phyloP scores from a whole-genome alignment of 768 basidiomycete genomes.

The Mycena vulgaris region DNA sequence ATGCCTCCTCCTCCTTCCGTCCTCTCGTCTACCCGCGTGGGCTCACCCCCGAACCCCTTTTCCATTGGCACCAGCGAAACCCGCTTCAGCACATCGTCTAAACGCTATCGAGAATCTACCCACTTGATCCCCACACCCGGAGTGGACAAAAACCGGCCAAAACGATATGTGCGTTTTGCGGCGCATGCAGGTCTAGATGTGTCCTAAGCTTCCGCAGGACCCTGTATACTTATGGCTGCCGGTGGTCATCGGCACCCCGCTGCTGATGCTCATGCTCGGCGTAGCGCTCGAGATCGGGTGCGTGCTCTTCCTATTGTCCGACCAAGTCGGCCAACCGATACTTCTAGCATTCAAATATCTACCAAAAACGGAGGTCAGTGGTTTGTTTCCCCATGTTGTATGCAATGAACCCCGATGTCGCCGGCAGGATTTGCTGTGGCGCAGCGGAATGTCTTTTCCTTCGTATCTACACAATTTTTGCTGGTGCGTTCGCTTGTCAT shows the following conservation, averaged over 20 bases:
- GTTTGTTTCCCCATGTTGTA: slow-evolving; percentile 27
- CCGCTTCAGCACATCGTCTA: slow-evolving; percentile 42
- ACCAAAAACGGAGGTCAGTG: slow-evolving; percentile 56
- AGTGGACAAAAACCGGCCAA: slow-evolving; percentile 50
- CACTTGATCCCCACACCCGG: slow-evolving; percentile 66
- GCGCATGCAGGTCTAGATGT: background rate
- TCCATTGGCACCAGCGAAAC: background rate
- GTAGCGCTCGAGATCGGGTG: slow-evolving; percentile 64
- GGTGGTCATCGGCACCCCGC: slow-evolving; percentile 55
- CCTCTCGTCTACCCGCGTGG: slow-evolving; percentile 22
- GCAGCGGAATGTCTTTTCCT: slow-evolving; percentile 61
- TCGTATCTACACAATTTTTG: slow-evolving; percentile 64
- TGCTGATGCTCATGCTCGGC: slow-evolving; percentile 63
- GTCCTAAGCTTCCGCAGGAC: slow-evolving; percentile 46
- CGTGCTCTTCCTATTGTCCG: background rate
- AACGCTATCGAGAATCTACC: slow-evolving; percentile 60
- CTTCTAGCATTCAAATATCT: slow-evolving; percentile 51
- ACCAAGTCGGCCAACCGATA: background rate
- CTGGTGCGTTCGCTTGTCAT: slow-evolving; percentile 49
- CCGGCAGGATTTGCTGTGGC: slow-evolving; percentile 69
- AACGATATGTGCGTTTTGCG: slow-evolving; percentile 61
- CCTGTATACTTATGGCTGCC: slow-evolving; percentile 53
- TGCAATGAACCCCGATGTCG: slow-evolving; percentile 10
- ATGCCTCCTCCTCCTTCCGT: slow-evolving; percentile 8
- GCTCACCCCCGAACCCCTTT: slow-evolving; percentile 23